phyloP scores from a whole-genome alignment of 495 filamentous ascomycete genomes.

The Daldinia bambusicola region DNA sequence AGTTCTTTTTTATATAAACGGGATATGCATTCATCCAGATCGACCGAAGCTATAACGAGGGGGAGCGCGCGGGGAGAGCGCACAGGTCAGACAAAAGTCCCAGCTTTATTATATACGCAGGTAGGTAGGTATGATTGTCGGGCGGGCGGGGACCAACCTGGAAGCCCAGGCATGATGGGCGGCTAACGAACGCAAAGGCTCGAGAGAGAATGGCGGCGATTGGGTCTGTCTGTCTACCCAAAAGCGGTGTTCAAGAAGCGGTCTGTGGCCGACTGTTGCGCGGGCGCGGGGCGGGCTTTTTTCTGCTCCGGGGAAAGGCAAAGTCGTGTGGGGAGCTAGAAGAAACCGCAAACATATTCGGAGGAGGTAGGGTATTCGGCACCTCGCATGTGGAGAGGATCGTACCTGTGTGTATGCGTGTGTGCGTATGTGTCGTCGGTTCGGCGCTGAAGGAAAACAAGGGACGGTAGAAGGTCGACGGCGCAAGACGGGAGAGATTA shows the following conservation, averaged over 20 bases:
- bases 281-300: constrained; percentile 36
- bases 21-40: constrained; percentile 97
- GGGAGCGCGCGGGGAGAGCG: no score
- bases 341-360: constrained; percentile 52
- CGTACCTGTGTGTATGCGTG: neutral
- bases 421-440: neutral
- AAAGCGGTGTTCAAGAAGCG: constrained; percentile 35
- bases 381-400: constrained; percentile 44
- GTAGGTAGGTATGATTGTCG: neutral
- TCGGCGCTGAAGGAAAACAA: neutral
- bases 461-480: neutral
- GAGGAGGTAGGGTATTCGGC: constrained; percentile 38
- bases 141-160: constrained; percentile 66
- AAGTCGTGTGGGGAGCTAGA: constrained; percentile 44
- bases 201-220: neutral
- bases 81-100: neutral
- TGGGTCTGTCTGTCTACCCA: constrained; percentile 25
- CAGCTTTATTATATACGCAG: constrained; percentile 10
- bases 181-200: constrained; percentile 21
- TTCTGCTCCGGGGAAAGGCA: constrained; percentile 49
- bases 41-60: constrained; percentile 78
- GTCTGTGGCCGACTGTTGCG: constrained; percentile 15
- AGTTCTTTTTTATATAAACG: constrained; percentile 96
- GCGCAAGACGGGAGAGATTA: neutral
- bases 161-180: constrained; percentile 85